phyloP scores from a whole-genome alignment of 176 grass and related monocot species.

The Alloteropsis semialata region DNA sequence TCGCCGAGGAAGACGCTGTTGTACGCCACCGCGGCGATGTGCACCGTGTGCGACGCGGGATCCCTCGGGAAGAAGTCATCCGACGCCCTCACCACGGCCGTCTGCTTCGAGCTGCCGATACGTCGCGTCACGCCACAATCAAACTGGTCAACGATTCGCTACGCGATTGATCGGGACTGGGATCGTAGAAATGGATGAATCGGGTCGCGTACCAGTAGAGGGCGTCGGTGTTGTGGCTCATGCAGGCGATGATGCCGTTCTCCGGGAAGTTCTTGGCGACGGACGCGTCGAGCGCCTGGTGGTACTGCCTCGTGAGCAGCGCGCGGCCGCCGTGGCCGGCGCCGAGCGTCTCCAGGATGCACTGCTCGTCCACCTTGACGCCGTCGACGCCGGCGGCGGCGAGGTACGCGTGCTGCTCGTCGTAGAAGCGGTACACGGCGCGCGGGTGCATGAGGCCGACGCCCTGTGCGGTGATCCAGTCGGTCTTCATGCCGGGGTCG shows the following conservation, averaged over 20 bases:
- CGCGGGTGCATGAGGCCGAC: constrained; percentile 75
- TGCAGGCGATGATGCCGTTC: constrained; percentile 95
- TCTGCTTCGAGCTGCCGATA: constrained; percentile 74
- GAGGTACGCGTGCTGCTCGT: constrained; percentile 81
- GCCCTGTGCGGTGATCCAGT: constrained; percentile 67
- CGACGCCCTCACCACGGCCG: constrained; percentile 82
- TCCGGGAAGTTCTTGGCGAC: constrained; percentile 77
- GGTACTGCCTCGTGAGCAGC: constrained; percentile 64
- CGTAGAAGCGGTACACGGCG: constrained; percentile 86
- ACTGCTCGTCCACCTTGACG: constrained; percentile 92
- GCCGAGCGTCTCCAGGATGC: constrained; percentile 84
- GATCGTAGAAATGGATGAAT: neutral
- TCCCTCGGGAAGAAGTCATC: constrained; percentile 92
- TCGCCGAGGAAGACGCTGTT: constrained; percentile 95
- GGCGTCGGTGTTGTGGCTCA: constrained; percentile 92
- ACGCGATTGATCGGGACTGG: no score
- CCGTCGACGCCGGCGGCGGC: constrained; percentile 73
- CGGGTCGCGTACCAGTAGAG: constrained; percentile 63
- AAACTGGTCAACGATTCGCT: neutral
- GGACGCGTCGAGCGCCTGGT: constrained; percentile 82
- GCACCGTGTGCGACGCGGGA: constrained; percentile 78
- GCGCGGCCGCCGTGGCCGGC: constrained; percentile 67
- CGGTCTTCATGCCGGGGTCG: constrained; percentile 72
- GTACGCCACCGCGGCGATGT: constrained; percentile 86
- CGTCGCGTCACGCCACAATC: neutral